Base-by-base conservation (phyloP, 2,329 filamentous ascomycete genomes). In the Pseudohalonectria lignicola region DNA sequence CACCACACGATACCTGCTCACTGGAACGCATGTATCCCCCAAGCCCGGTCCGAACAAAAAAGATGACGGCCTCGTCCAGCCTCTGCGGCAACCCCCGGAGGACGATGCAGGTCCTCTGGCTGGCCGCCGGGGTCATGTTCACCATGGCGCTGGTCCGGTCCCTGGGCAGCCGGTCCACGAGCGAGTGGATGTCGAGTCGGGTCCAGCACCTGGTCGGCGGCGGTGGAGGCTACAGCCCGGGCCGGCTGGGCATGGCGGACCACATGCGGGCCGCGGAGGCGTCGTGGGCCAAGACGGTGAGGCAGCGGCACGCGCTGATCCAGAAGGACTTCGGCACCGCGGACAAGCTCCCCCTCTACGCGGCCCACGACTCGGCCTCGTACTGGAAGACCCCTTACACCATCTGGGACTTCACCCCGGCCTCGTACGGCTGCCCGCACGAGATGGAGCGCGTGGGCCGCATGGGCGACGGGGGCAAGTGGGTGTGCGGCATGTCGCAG, bases 401-500 rank as follows among this genome's bases (percentile, higher is more conserved):
- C 2, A 46, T 62, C 12, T 64, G 59, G 57, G 61, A 64, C 43
- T 60, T 62, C 45, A 52, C 56, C 17, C 58, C 56, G 5, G 52
- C 61, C 2, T 52, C 57, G 2, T 64, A 57, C 46, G 53, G 51
- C 34, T 64, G 61, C 45, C 61, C 61, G 4, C 53, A 60, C 39
- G 59, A 62, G 23, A 50, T 63, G 13, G 55, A 62, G 41, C 53
- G 61, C 6, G 47, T 64, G 3, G 61, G 61, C 3, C 47, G 52
- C 4, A 44, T 60, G 5, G 61, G 61, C 21, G 59, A 63, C 29
- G 61, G 61, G n/a, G 61, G 61, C 17, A 64, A 64, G 43, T 61
- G 59, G 55, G 53, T 63, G 12, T 64, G 60, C 45, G 61, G 60
- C 28, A 59, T 62, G 55, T 54, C 51, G 6, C 45, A 50, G n/a